Conservation (phyloP, 2,329 filamentous ascomycete genomes). For the Penicillium sp. region DNA sequence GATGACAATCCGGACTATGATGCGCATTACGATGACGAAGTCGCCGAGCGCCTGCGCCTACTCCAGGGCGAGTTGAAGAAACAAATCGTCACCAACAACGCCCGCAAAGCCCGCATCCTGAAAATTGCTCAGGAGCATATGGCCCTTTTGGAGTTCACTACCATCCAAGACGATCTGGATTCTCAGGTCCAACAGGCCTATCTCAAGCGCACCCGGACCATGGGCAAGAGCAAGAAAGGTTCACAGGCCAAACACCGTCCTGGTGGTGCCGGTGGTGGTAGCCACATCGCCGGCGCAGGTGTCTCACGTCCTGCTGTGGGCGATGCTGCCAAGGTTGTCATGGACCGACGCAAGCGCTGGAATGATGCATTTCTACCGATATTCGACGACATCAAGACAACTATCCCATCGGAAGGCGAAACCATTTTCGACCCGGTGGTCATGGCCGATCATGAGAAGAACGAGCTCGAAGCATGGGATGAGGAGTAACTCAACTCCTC, state of each 20-base stretch:
- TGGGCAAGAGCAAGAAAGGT: constrained; percentile 90
- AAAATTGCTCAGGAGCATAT: constrained; percentile 88
- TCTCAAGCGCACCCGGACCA: constrained; percentile 86
- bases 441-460: constrained; percentile 68
- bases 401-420: constrained; percentile 62
- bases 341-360: constrained; percentile 87
- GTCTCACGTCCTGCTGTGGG: constrained; percentile 63
- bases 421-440: constrained; percentile 67
- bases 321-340: constrained; percentile 81
- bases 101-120: constrained; percentile 77
- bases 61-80: constrained; percentile 77
- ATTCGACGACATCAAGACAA: constrained; percentile 74
- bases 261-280: constrained; percentile 68
- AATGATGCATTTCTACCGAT: constrained; percentile 85
- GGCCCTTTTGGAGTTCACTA: constrained; percentile 94
- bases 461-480: constrained; percentile 74
- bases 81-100: constrained; percentile 80
- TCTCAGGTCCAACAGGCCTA: constrained; percentile 91
- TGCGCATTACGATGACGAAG: constrained; percentile 86
- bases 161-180: constrained; percentile 94
- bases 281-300: constrained; percentile 46
- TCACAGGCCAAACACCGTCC: constrained; percentile 53
- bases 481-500: constrained; percentile 55
- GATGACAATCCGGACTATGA: constrained; percentile 74
- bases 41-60: constrained; percentile 79